A percentile compares a stretch with the other conserved stretches of the same genome.
Evolutionary conservation across 345 rosid genomes (phyloP).

Genomic region (Hirschfeldia incana): DNA sequence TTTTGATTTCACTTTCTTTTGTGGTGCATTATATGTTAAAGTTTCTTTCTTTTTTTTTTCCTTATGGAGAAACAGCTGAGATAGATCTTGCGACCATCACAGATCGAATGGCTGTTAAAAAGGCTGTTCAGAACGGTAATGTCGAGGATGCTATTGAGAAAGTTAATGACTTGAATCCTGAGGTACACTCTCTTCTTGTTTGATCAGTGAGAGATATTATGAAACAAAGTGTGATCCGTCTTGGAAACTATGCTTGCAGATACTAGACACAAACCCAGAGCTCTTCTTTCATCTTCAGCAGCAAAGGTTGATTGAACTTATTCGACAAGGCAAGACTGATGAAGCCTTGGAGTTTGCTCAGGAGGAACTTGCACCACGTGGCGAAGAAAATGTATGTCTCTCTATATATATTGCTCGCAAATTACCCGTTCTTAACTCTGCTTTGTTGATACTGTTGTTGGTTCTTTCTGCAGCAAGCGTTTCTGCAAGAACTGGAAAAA

Average conservation of each 20-base stretch:
- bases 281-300: conserved; percentile 99
- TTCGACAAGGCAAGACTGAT: conserved; percentile 84
- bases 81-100: conserved; percentile 92
- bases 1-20: neutral
- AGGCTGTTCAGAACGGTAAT: conserved; percentile 93
- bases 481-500: conserved; percentile 92
- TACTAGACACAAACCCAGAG: conserved; percentile 90
- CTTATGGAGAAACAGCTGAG: conserved; percentile 78
- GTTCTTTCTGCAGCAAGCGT: conserved; percentile 56
- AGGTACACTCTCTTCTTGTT: conserved; percentile 44
- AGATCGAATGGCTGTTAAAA: conserved; percentile 96
- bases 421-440: no score
- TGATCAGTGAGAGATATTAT: neutral
- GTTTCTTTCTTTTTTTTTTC: neutral
- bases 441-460: neutral
- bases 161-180: conserved; percentile 93
- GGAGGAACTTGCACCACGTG: conserved; percentile 98
- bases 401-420: no score
- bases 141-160: conserved; percentile 98
- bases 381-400: conserved; percentile 79
- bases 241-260: conserved; percentile 44
- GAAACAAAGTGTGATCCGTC: neutral
- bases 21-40: neutral
- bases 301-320: conserved; percentile 92
- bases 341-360: conserved; percentile 99